These are phyloP conservation scores for Naganishia randhawae DNA, from an alignment of 768 basidiomycete genomes.

Conservation along the genomic window DNA sequence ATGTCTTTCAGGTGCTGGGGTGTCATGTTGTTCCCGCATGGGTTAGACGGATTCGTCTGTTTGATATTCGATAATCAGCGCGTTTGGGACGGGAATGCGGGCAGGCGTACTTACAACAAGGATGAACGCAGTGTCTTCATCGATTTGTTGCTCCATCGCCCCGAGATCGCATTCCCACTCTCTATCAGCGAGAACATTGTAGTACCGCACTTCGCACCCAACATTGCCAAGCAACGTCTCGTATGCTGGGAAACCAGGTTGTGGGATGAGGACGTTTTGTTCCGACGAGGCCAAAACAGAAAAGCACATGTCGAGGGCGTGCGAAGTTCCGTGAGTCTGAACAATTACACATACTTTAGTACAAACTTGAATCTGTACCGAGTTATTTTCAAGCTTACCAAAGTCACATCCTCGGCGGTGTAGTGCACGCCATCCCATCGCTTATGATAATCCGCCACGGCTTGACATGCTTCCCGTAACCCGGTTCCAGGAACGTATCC, in stretches of 20 bases:
- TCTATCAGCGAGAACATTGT: slow-evolving; percentile 48
- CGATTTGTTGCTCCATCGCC: slow-evolving; percentile 44
- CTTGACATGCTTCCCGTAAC: slow-evolving; percentile 41
- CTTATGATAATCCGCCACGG: slow-evolving; percentile 49
- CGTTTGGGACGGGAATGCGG: neutral
- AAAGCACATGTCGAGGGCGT: slow-evolving; percentile 50
- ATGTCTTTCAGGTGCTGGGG: slow-evolving; percentile 41
- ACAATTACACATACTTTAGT: neutral
- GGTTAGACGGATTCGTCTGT: slow-evolving; percentile 51
- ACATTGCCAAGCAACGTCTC: slow-evolving; percentile 43
- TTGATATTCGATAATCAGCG: neutral
- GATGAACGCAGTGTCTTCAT: slow-evolving; percentile 49
- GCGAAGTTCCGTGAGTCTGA: slow-evolving; percentile 49
- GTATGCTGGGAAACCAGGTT: slow-evolving; percentile 51
- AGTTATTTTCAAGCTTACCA: slow-evolving; percentile 35
- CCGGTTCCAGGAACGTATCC: slow-evolving; percentile 49
- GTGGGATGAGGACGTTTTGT: slow-evolving; percentile 49
- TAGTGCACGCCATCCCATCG: slow-evolving; percentile 45
- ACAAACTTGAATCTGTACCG: neutral
- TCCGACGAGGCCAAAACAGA: slow-evolving; percentile 43
- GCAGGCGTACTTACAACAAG: slow-evolving; percentile 41
- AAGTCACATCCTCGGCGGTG: slow-evolving; percentile 37
- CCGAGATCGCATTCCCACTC: slow-evolving; percentile 50
- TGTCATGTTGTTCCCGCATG: slow-evolving; percentile 50
- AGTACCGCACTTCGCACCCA: slow-evolving; percentile 47